Conservation (phyloP, 2,329 filamentous ascomycete genomes). For the Fusarium falciforme region DNA sequence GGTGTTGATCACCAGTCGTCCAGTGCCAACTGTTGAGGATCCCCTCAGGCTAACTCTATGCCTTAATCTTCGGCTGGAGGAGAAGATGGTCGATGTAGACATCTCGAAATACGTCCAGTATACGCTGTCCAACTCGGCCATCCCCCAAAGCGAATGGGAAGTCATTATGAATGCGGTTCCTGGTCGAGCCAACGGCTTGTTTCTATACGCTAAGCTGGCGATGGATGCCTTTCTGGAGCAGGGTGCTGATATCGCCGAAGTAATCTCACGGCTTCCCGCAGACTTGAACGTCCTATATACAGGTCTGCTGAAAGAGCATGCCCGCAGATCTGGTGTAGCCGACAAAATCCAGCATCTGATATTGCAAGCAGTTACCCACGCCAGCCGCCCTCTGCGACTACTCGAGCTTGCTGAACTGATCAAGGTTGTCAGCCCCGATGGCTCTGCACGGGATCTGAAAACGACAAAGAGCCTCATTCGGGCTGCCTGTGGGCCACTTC, state of each 20-base stretch:
- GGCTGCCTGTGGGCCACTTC: conserved; percentile 6
- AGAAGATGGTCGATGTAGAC: conserved; percentile 51
- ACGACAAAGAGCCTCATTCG: conserved; percentile 17
- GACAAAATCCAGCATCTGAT: conserved; percentile 2
- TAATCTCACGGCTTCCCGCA: not conserved
- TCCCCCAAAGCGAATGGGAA: conserved; percentile 26
- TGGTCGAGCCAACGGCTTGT: conserved; percentile 20
- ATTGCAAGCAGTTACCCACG: conserved; percentile 22
- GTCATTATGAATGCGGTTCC: conserved; percentile 1
- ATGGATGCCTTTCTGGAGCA: conserved; percentile 13
- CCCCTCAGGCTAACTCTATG: conserved; percentile 41
- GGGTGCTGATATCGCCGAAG: not conserved
- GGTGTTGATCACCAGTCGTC: conserved; percentile 57
- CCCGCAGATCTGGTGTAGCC: conserved; percentile 3
- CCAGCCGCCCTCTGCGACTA: conserved; percentile 19
- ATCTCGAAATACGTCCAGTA: conserved; percentile 52
- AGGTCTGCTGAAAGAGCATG: conserved; percentile 17
- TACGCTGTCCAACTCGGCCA: conserved; percentile 18
- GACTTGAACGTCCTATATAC: conserved; percentile 22
- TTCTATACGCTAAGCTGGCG: conserved; percentile 33
- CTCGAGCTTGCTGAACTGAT: conserved; percentile 31
- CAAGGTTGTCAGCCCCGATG: not conserved
- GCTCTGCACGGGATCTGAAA: not conserved
- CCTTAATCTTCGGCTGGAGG: conserved; percentile 52
- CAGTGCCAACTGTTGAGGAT: conserved; percentile 45